Conservation (phyloP, 768 basidiomycete species). For the Lenzites betulinus region DNA sequence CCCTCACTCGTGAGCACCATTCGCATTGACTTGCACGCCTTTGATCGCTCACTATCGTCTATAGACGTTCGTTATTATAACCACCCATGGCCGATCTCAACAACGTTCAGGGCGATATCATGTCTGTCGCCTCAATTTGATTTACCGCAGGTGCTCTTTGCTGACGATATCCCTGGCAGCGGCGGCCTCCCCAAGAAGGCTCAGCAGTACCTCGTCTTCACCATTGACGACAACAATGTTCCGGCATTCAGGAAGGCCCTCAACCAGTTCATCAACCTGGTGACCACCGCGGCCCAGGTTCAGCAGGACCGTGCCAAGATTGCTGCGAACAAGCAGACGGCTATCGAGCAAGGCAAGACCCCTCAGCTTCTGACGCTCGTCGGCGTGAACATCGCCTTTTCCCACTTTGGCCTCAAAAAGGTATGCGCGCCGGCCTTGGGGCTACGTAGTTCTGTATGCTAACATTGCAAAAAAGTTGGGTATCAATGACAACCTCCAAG, state of each 20-base stretch:
- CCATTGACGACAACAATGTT: neutral
- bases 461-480: conserved; percentile 31
- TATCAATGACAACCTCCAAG: conserved; percentile 39
- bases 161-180: neutral
- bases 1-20: too few relatives aligned
- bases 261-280: conserved; percentile 40
- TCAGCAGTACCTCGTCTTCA: neutral
- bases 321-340: conserved; percentile 20
- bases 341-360: conserved; percentile 26
- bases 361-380: conserved; percentile 39
- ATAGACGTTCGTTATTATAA: too few relatives aligned
- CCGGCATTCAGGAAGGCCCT: conserved; percentile 23
- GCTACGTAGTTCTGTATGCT: neutral
- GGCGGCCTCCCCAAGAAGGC: neutral
- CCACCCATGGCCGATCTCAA: too few relatives aligned
- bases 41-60: too few relatives aligned
- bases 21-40: too few relatives aligned
- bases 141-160: too few relatives aligned
- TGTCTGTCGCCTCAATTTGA: too few relatives aligned
- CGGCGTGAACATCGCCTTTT: conserved; percentile 57
- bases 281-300: conserved; percentile 49
- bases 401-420: conserved; percentile 46
- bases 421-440: conserved; percentile 9
- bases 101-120: too few relatives aligned
- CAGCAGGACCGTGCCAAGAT: conserved; percentile 22